phyloP scores from a whole-genome alignment of 2,329 filamentous ascomycete species.

The Huntiella moniliformis region DNA sequence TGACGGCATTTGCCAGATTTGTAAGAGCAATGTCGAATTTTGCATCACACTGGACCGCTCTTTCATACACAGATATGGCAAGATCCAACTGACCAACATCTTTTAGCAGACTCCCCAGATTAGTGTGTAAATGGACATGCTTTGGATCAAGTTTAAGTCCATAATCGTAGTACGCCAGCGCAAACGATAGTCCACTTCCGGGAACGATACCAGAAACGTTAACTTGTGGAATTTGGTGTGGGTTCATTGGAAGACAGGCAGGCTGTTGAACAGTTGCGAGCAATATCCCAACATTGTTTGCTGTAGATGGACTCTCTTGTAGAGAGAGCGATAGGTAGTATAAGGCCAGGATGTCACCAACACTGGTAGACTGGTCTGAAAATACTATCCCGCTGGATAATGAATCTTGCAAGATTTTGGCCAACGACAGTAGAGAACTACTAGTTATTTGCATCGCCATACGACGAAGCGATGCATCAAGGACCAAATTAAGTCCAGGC shows the following conservation, averaged over 20 bases:
- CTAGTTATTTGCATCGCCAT: slow-evolving; percentile 84
- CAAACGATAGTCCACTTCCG: slow-evolving; percentile 73
- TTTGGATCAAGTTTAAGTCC: slow-evolving; percentile 69
- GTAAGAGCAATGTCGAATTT: slow-evolving; percentile 93
- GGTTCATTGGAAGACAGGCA: slow-evolving; percentile 14
- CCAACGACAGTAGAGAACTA: slow-evolving; percentile 82
- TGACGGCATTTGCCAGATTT: slow-evolving; percentile 92
- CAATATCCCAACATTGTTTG: slow-evolving; percentile 93
- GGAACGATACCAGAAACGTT: slow-evolving; percentile 44
- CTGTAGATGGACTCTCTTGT: slow-evolving; percentile 89
- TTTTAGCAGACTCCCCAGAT: slow-evolving; percentile 84
- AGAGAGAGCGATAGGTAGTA: slow-evolving; percentile 91
- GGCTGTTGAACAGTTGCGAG: slow-evolving; percentile 80
- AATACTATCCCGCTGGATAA: slow-evolving; percentile 56
- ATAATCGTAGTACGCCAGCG: slow-evolving; percentile 88
- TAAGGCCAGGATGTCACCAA: slow-evolving; percentile 79
- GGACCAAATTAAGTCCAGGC: slow-evolving; percentile 57
- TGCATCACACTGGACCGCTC: slow-evolving; percentile 79
- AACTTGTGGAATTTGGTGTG: background rate
- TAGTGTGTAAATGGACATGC: slow-evolving; percentile 93
- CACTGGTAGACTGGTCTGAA: slow-evolving; percentile 44
- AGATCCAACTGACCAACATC: slow-evolving; percentile 84
- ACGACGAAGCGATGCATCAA: slow-evolving; percentile 51
- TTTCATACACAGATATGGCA: slow-evolving; percentile 93
- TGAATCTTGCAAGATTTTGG: slow-evolving; percentile 94